Evolutionary conservation across 2,329 filamentous ascomycete genomes (phyloP).

Genomic region (Ophiostoma novo-ulmi): DNA sequence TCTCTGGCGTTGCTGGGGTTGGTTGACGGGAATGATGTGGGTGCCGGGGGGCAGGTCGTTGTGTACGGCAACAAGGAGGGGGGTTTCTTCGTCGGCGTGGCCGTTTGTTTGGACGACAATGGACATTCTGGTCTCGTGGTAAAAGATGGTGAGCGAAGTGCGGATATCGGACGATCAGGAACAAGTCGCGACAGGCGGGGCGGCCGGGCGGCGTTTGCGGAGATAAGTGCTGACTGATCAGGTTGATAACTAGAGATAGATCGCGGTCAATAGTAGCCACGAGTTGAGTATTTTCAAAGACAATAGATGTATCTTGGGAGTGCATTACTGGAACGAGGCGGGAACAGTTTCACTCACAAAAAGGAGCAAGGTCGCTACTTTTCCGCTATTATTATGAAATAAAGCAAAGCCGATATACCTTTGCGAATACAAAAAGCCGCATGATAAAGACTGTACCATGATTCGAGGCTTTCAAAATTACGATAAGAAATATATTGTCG

Average conservation of each 20-base stretch:
- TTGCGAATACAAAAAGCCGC: neutral
- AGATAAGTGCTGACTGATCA: slow-evolving; percentile 7
- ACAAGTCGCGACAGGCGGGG: neutral
- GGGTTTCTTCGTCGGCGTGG: slow-evolving; percentile 26
- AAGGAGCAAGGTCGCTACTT: neutral
- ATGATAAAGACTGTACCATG: neutral
- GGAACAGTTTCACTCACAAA: neutral
- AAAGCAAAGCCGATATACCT: too few species aligned
- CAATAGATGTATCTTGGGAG: too few species aligned
- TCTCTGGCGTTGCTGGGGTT: neutral
- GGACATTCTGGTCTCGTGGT: slow-evolving; percentile 20
- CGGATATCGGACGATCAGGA: neutral
- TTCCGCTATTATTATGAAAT: too few species aligned
- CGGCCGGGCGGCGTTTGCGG: neutral
- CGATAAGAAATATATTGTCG: neutral
- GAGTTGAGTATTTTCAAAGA: too few species aligned
- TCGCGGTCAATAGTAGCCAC: too few species aligned
- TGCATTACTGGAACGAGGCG: neutral
- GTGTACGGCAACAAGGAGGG: slow-evolving; percentile 25
- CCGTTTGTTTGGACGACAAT: slow-evolving; percentile 20
- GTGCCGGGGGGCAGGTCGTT: slow-evolving; percentile 5
- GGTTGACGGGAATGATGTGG: slow-evolving; percentile 6
- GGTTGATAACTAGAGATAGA: neutral
- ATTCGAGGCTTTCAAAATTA: neutral
- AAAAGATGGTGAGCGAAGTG: neutral